A percentile compares a stretch with the other conserved stretches of the same genome.
phyloP scores from a whole-genome alignment of 208 protist species.

The Acanthamoeba sp. region DNA sequence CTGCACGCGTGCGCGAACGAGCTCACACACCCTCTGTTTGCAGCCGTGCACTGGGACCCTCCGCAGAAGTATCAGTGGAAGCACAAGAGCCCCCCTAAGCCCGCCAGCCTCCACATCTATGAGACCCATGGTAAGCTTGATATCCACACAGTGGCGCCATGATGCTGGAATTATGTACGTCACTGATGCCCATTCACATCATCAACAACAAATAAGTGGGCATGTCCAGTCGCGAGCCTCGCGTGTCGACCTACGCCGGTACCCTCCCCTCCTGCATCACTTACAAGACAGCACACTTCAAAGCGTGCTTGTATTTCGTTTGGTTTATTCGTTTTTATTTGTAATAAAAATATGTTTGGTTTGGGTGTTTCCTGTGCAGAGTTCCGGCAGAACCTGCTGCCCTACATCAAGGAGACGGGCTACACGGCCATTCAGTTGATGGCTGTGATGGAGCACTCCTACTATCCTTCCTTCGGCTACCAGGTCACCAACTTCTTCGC shows the following conservation, averaged over 20 bases:
- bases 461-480: constrained; percentile 95
- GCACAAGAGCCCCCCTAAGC: constrained; percentile 77
- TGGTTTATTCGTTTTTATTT: not conserved
- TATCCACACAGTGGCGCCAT: not conserved
- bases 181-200: not conserved
- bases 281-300: not conserved
- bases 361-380: constrained; percentile 41
- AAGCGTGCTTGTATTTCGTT: not conserved
- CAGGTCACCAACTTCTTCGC: constrained; percentile 95
- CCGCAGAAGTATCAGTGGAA: constrained; percentile 83
- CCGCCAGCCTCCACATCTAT: constrained; percentile 88
- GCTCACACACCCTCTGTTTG: constrained; percentile 62
- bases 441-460: constrained; percentile 95
- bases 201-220: constrained; percentile 81
- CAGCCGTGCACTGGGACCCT: constrained; percentile 87
- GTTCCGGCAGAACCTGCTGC: constrained; percentile 90
- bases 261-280: not conserved
- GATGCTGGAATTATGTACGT: not conserved
- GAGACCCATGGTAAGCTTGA: constrained; percentile 86
- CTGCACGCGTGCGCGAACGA: not conserved
- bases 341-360: not conserved
- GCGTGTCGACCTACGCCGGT: constrained; percentile 86
- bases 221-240: constrained; percentile 86
- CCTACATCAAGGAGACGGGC: constrained; percentile 88
- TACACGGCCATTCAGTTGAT: constrained; percentile 95